Evolutionary conservation across 768 basidiomycete species (phyloP).

Genomic region (Mrakia gelida): DNA sequence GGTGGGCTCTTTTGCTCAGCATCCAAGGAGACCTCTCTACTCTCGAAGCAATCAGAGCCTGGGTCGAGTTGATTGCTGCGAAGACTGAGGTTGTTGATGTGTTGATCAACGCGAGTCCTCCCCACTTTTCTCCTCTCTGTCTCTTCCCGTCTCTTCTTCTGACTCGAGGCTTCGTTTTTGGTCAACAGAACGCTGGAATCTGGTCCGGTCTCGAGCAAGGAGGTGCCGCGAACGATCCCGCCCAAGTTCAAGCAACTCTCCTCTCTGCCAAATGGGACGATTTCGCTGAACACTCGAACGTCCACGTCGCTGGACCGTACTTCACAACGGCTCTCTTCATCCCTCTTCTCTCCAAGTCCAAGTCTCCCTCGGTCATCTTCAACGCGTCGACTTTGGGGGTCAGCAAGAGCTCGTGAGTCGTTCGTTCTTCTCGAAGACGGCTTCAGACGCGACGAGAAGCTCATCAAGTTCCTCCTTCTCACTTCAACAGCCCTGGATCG

Average conservation of each 20-base stretch:
- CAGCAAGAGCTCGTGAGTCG: background rate
- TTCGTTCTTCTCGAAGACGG: too few relatives aligned
- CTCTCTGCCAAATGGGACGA: constrained; percentile 4
- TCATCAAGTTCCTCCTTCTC: too few relatives aligned
- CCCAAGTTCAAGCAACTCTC: background rate
- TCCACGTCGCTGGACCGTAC: background rate
- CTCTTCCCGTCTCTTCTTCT: background rate
- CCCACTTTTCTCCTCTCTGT: background rate
- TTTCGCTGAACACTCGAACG: background rate
- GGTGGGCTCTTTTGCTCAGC: background rate
- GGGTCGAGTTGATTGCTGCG: background rate
- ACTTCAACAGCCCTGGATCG: background rate
- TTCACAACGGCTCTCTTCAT: background rate
- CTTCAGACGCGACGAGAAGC: background rate
- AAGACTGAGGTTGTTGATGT: background rate
- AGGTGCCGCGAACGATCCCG: background rate
- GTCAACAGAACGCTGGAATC: background rate
- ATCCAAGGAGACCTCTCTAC: constrained; percentile 6
- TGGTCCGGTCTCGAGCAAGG: background rate
- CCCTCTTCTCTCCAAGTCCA: background rate
- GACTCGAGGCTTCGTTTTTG: background rate
- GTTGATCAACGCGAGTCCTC: background rate
- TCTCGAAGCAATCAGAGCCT: background rate
- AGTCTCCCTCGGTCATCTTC: background rate
- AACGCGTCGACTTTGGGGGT: background rate